Percentiles rank a stretch among this genome's conserved stretches.
phyloP scores from a whole-genome alignment of 2,329 filamentous ascomycete genomes.

The Colletotrichum liriopes region DNA sequence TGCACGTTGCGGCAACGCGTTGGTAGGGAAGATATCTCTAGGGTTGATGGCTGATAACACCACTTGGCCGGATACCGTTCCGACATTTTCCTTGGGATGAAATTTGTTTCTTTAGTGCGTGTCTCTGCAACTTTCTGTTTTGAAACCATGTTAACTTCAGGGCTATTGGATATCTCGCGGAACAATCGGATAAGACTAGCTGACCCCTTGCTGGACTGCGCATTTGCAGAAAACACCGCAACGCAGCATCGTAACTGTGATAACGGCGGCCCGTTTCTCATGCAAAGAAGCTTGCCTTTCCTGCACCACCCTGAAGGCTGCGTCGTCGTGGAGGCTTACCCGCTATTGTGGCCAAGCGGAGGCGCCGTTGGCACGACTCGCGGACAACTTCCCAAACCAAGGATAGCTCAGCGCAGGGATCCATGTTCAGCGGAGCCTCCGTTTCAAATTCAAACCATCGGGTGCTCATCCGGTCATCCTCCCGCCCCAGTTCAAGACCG shows the following conservation, averaged over 20 bases:
- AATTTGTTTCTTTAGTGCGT: neutral
- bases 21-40: neutral
- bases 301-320: neutral
- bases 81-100: neutral
- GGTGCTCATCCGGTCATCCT: slow-evolving; percentile 17
- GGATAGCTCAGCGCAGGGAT: slow-evolving; percentile 1
- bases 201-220: neutral
- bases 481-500: neutral
- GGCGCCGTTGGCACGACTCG: slow-evolving; percentile 31
- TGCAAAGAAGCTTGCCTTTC: neutral
- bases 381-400: slow-evolving; percentile 27
- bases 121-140: neutral
- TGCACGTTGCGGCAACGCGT: neutral
- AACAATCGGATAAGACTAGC: neutral
- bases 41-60: neutral
- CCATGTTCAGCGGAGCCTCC: slow-evolving; percentile 29
- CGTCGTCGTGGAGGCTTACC: slow-evolving; percentile 13
- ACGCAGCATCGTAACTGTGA: neutral
- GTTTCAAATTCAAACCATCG: slow-evolving; percentile 34
- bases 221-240: neutral
- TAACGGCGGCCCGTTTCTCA: slow-evolving; percentile 2
- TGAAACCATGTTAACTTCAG: neutral
- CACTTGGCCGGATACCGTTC: neutral
- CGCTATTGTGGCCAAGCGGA: slow-evolving; percentile 18
- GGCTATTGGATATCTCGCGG: neutral